Percentiles rank a stretch among this genome's conserved stretches.
Evolutionary conservation across 2,329 filamentous ascomycete genomes (phyloP).

Genomic region (Penicillium rolfsii): DNA sequence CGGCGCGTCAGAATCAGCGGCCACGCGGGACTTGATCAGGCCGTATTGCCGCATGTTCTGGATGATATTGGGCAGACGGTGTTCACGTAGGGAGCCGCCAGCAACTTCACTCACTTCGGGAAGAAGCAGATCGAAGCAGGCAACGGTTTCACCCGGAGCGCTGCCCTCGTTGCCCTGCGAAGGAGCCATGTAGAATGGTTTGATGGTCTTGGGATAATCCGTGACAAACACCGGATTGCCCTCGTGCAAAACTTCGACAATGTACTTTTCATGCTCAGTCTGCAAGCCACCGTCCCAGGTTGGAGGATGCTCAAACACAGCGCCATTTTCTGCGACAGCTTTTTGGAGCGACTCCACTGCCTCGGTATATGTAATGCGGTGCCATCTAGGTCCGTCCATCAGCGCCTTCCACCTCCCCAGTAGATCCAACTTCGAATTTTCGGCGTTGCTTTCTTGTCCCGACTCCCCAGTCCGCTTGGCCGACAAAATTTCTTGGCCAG

Average conservation of each 20-base stretch:
- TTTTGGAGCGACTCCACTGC: constrained; percentile 71
- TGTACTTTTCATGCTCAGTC: constrained; percentile 88
- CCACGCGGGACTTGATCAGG: constrained; percentile 50
- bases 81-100: constrained; percentile 86
- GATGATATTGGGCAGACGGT: constrained; percentile 69
- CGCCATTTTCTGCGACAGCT: constrained; percentile 55
- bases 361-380: constrained; percentile 78
- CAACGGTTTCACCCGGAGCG: constrained; percentile 61
- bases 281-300: constrained; percentile 75
- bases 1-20: constrained; percentile 25
- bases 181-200: constrained; percentile 87
- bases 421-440: constrained; percentile 53
- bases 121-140: constrained; percentile 88
- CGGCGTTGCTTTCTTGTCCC: constrained; percentile 39
- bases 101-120: constrained; percentile 85
- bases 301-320: constrained; percentile 68
- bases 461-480: constrained; percentile 49
- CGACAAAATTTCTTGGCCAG: constrained; percentile 60
- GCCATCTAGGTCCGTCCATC: constrained; percentile 63
- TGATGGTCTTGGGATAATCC: constrained; percentile 83
- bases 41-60: constrained; percentile 72
- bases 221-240: constrained; percentile 83
- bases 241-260: constrained; percentile 69
- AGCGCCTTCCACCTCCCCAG: constrained; percentile 74
- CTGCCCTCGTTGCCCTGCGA: constrained; percentile 38